These are phyloP conservation scores for Trypanosoma theileri DNA, from an alignment of 208 protist genomes.

Conservation along the genomic window DNA sequence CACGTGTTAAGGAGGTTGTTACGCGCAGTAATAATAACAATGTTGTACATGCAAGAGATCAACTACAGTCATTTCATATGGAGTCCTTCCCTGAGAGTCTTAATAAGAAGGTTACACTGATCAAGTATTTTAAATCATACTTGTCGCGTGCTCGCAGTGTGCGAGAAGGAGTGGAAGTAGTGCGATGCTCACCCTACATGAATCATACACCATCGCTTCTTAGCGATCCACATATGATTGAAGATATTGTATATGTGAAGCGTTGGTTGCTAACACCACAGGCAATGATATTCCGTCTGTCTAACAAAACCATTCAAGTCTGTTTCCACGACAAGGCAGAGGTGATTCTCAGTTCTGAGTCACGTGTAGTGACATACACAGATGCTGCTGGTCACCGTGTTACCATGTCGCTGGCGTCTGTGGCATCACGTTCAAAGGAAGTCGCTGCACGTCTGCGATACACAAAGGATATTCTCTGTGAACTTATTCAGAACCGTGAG, in stretches of 20 bases:
- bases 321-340: constrained; percentile 94
- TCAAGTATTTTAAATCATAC: constrained; percentile 95
- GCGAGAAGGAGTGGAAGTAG: constrained; percentile 57
- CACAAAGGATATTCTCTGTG: constrained; percentile 43
- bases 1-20: constrained; percentile 60
- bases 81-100: constrained; percentile 73
- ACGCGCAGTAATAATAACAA: constrained; percentile 14
- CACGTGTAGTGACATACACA: constrained; percentile 88
- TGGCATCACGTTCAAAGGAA: constrained; percentile 28
- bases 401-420: constrained; percentile 24
- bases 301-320: constrained; percentile 95
- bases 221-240: constrained; percentile 53
- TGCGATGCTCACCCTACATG: constrained; percentile 58
- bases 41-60: constrained; percentile 64
- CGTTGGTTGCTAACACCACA: constrained; percentile 93
- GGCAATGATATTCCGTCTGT: constrained; percentile 95
- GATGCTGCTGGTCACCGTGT: constrained; percentile 27
- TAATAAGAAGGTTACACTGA: constrained; percentile 96
- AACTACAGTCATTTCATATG: constrained; percentile 76
- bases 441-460: constrained; percentile 32
- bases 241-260: constrained; percentile 93
- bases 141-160: constrained; percentile 44
- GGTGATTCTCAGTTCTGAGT: constrained; percentile 91
- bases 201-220: constrained; percentile 30
- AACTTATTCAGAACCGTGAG: constrained; percentile 42